Base-by-base conservation (phyloP, 805 yeast genomes). In the Suhomyces xylopsoci region DNA sequence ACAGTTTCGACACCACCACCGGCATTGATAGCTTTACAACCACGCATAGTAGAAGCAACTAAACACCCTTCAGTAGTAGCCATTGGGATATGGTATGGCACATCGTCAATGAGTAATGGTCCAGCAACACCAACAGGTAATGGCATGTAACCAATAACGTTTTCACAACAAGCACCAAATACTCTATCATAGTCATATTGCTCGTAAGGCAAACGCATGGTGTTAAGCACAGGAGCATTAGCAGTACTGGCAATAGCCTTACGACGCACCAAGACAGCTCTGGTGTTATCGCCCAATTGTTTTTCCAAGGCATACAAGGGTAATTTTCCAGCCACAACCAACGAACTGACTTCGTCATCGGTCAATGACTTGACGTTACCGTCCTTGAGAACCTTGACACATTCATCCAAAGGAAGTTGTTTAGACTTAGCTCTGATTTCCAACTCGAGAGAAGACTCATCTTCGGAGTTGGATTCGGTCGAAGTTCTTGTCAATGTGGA, bases 61-160 rank as follows among this genome's bases (percentile, higher is more conserved):
- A 94, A 79, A 73, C 98, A 96, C 50, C 99, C 99, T 76, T 94
- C 99, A 34, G 99, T 94, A 15, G 99, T 94, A 25, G 99, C 99
- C 96, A 94, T 90, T 40, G 99, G 99, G 60, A 94, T 85, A 71
- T 91, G 96, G 68, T 81, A 87, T 46, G 96, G 84, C 58, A 80
- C 83, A 49, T 93, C 96, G 69, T 94, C 98, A 63, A 94, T 89
- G 51, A 90, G 78, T 68, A 94, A 73, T 8, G 99, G 99, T 50
- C 99, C 99, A 25, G 97, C 97, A 66, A 94, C 86, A 69, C 99
- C 99, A 51, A 94, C 90, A 6, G 99, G 99, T 43, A 94, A 69
- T 25, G 99, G 99, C 85, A 93, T 83, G 67, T 79, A 94, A 28
- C 99, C 99, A 69, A 94, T 88, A 53, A 94, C 99, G 65, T 94